Percentiles rank a stretch among this genome's conserved stretches.
These are phyloP conservation scores for Petrea volubilis DNA, from an alignment of 257 asterid species.

Conservation along the genomic window DNA sequence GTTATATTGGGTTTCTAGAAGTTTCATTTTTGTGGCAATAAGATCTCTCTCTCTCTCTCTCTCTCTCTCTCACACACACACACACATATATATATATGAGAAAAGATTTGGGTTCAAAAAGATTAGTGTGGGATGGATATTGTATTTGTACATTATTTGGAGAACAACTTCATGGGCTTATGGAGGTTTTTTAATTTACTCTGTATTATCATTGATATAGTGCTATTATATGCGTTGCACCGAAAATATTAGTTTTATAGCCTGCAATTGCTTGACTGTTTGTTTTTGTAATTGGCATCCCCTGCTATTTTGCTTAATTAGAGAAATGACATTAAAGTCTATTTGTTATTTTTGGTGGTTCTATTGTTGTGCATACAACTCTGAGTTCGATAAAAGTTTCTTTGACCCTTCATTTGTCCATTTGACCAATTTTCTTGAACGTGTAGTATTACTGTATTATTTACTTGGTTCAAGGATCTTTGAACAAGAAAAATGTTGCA, in stretches of 20 bases:
- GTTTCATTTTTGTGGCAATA: neutral
- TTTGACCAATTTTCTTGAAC: slow-evolving; percentile 23
- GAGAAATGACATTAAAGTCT: neutral
- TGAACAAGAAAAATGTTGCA: neutral
- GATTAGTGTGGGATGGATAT: neutral
- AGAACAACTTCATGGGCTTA: neutral
- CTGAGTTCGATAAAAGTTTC: neutral
- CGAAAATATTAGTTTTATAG: neutral
- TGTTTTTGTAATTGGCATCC: neutral
- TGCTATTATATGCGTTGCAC: neutral
- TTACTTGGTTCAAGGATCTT: neutral
- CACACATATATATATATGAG: too few species aligned
- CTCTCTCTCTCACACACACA: too few species aligned
- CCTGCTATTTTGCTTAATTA: neutral
- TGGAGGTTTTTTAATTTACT: neutral
- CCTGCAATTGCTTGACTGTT: neutral
- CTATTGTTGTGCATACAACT: slow-evolving; percentile 10
- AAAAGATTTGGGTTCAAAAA: neutral
- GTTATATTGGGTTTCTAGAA: neutral
- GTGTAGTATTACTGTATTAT: neutral
- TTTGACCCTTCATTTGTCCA: slow-evolving; percentile 13
- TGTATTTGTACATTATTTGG: neutral
- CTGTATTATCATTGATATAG: neutral
- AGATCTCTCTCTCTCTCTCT: too few species aligned
- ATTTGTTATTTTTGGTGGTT: slow-evolving; percentile 23